Evolutionary conservation across 768 basidiomycete genomes (phyloP).

Genomic region (Tricholoma bakamatsutake): DNA sequence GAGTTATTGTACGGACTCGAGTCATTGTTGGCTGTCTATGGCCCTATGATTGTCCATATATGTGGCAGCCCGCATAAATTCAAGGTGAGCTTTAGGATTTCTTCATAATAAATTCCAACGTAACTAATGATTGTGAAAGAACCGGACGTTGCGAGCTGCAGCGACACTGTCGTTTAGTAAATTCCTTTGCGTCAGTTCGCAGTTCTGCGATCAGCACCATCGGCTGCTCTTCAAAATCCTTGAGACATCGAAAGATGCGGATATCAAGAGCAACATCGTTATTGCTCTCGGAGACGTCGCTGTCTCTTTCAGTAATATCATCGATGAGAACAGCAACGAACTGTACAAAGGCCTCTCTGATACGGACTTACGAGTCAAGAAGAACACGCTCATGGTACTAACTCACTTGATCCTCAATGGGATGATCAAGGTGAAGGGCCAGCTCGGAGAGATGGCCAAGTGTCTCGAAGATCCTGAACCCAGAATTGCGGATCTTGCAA

Average conservation of each 20-base stretch:
- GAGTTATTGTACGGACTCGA: constrained; percentile 82
- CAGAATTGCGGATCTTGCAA: constrained; percentile 90
- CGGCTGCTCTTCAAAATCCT: constrained; percentile 89
- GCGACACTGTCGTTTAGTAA: constrained; percentile 90
- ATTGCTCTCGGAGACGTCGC: constrained; percentile 98
- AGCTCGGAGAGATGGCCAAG: constrained; percentile 99
- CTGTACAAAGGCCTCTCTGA: constrained; percentile 94
- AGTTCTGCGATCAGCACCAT: constrained; percentile 90
- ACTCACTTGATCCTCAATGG: constrained; percentile 96
- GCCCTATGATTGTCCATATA: constrained; percentile 86
- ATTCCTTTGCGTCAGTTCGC: constrained; percentile 91
- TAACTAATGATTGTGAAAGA: constrained; percentile 39
- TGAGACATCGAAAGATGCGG: constrained; percentile 84
- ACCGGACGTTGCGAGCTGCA: constrained; percentile 77
- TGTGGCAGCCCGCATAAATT: constrained; percentile 88
- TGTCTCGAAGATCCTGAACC: constrained; percentile 89
- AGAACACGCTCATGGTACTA: constrained; percentile 98
- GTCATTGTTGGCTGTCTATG: constrained; percentile 79
- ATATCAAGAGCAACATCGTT: constrained; percentile 92
- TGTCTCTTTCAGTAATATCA: constrained; percentile 94
- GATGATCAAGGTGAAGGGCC: constrained; percentile 99
- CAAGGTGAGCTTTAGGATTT: constrained; percentile 53
- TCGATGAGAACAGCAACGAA: constrained; percentile 96
- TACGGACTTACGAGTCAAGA: constrained; percentile 84
- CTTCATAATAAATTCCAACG: constrained; percentile 1